Conservation (phyloP, 257 asterid species). For the Pogostemon cablin region DNA sequence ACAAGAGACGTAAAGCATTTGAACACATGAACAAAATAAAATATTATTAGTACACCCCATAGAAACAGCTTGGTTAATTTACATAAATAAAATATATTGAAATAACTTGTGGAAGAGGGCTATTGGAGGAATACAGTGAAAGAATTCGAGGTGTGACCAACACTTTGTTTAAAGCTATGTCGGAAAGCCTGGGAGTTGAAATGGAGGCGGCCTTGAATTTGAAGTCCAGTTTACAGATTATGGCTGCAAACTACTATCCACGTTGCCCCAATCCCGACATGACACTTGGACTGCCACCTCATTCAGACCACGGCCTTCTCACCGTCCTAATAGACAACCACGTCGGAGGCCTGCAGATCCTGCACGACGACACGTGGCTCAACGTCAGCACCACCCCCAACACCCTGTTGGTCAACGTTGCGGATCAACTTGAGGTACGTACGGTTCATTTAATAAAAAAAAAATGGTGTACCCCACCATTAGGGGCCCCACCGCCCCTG, state of each 20-base stretch:
- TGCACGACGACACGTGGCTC: constrained; percentile 61
- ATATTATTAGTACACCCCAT: too few species aligned
- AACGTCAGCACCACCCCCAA: constrained; percentile 52
- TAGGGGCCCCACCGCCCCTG: too few species aligned
- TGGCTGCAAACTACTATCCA: constrained; percentile 66
- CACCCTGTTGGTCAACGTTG: constrained; percentile 65
- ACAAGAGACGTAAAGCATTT: too few species aligned
- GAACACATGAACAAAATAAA: too few species aligned
- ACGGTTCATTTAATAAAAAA: neutral
- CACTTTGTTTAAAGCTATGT: constrained; percentile 48
- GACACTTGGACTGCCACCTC: constrained; percentile 70
- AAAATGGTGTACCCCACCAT: too few species aligned
- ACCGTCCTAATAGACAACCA: constrained; percentile 66
- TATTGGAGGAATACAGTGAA: constrained; percentile 49
- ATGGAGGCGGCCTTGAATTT: constrained; percentile 44
- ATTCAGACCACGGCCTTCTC: constrained; percentile 81
- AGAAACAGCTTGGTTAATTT: too few species aligned
- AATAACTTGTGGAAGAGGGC: constrained; percentile 32
- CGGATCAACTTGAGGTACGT: constrained; percentile 80
- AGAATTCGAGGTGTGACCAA: constrained; percentile 43
- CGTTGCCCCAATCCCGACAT: constrained; percentile 67
- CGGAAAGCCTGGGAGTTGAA: constrained; percentile 58
- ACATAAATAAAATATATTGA: too few species aligned
- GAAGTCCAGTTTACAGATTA: constrained; percentile 47
- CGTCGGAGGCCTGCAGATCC: constrained; percentile 69